Percentiles rank a stretch among this genome's conserved stretches.
phyloP scores from a whole-genome alignment of 2,329 filamentous ascomycete species.

The Aureobasidium musti region DNA sequence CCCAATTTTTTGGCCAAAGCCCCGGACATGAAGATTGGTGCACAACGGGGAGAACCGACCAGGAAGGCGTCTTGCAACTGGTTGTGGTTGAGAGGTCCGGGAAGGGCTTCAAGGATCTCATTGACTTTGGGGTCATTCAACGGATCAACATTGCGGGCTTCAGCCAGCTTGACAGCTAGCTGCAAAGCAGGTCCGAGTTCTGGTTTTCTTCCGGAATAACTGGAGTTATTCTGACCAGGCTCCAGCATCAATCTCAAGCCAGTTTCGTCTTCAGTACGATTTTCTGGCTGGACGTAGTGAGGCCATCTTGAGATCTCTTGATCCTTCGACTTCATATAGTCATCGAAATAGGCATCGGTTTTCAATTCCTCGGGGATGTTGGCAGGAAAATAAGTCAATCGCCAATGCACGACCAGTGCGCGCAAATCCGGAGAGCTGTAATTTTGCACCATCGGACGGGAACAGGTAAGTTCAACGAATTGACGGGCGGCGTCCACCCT shows the following conservation, averaged over 20 bases:
- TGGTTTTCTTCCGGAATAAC: not conserved
- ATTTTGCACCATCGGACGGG: not conserved
- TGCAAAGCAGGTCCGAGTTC: not conserved
- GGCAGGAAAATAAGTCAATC: not conserved
- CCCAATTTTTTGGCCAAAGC: not conserved
- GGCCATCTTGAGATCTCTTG: not conserved
- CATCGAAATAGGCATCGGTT: not conserved
- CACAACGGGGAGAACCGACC: not conserved
- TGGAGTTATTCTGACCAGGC: not conserved
- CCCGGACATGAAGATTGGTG: not conserved
- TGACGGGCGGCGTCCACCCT: not conserved
- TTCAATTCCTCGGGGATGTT: not conserved
- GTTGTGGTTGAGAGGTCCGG: not conserved
- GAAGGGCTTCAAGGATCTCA: not conserved
- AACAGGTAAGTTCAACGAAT: not conserved
- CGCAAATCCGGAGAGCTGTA: not conserved
- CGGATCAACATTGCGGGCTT: not conserved
- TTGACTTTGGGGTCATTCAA: not conserved
- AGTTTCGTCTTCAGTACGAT: conserved; percentile 12
- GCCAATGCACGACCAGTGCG: conserved; percentile 1
- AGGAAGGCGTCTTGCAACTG: not conserved
- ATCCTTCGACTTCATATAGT: not conserved
- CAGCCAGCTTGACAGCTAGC: not conserved
- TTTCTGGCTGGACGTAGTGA: not conserved
- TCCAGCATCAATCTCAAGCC: not conserved